Evolutionary conservation across 495 filamentous ascomycete genomes (phyloP), one percentile per base, ranked within the genome.

Genomic region (Daldinia loculata): DNA sequence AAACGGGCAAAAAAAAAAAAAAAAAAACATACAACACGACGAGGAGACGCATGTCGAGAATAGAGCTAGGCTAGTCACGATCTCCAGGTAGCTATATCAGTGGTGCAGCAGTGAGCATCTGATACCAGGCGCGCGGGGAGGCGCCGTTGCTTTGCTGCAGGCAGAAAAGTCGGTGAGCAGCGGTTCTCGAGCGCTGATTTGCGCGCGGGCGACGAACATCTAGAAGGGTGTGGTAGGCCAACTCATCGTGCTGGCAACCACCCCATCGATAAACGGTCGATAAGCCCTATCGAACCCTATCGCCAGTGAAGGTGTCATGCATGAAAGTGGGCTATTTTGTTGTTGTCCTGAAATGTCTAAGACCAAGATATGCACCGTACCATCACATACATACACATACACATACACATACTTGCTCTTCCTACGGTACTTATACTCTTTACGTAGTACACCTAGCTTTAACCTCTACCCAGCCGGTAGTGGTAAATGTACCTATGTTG

Each of bases 151-250:
- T 53, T 24, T 26, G 26, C 24, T 69, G 70, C 66, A 69, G 70
- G 17, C 43, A 14, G 26, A 73, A 73, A 73, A 73, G 70, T 73
- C 70, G 70, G 70, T 73, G 70, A 73, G 62, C 58, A 27, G 30
- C 26, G 17, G 52, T 58, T 34, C 56, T 73, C 62, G 66, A 56
- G 53, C 58, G 61, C 70, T 73, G 70, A 73, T 73, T 73, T 69
- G 70, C 62, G 55, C 70, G 66, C 61, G 52, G 26, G 57, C 66
- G 66, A 61, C 70, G 70, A 73, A 27, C 36, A 19, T 61, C n/a
- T 29, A 41, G 55, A 68, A 69, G 55, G 70, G 70, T 73, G 70
- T 73, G 70, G 70, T 69, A 73, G 70, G 70, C 70, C 70, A 73
- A 73, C 70, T 73, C 70, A 73, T 73, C 70, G 70, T 73, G 70